Conservation (phyloP, 2,329 filamentous ascomycete genomes). For the Sporothrix schenckii region DNA sequence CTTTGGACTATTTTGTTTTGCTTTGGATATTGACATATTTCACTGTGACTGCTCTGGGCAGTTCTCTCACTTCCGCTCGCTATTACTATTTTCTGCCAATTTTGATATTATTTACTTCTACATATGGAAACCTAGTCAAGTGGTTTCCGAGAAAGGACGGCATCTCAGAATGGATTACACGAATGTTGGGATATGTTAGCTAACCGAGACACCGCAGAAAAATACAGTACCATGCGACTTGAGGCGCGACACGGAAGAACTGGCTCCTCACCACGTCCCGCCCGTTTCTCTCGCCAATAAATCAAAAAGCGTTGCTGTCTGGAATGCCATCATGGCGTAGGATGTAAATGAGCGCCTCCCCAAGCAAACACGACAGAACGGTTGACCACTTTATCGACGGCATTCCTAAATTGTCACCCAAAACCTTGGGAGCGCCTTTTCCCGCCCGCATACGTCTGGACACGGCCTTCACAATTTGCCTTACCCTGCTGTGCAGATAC, state of each 20-base stretch:
- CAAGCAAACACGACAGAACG: neutral
- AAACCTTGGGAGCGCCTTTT: neutral
- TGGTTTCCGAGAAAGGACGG: slow-evolving; percentile 5
- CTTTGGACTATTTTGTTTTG: slow-evolving; percentile 6
- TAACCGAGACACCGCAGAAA: slow-evolving; percentile 11
- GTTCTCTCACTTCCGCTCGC: neutral
- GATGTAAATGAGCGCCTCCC: neutral
- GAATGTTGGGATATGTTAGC: neutral
- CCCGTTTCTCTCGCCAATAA: neutral
- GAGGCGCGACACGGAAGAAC: slow-evolving; percentile 13
- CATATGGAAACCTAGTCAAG: neutral
- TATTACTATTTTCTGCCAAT: neutral
- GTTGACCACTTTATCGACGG: neutral
- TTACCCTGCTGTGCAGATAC: neutral
- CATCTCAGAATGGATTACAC: neutral
- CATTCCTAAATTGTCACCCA: neutral
- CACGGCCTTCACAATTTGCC: neutral
- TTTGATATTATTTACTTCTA: neutral
- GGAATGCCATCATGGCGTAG: neutral
- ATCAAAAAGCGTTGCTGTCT: neutral
- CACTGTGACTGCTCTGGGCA: neutral
- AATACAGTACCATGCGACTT: no score
- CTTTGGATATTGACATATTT: neutral
- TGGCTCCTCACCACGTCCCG: neutral
- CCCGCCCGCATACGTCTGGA: neutral